Evolutionary conservation across 345 rosid genomes (phyloP).

Genomic region (Rubroshorea leprosula): DNA sequence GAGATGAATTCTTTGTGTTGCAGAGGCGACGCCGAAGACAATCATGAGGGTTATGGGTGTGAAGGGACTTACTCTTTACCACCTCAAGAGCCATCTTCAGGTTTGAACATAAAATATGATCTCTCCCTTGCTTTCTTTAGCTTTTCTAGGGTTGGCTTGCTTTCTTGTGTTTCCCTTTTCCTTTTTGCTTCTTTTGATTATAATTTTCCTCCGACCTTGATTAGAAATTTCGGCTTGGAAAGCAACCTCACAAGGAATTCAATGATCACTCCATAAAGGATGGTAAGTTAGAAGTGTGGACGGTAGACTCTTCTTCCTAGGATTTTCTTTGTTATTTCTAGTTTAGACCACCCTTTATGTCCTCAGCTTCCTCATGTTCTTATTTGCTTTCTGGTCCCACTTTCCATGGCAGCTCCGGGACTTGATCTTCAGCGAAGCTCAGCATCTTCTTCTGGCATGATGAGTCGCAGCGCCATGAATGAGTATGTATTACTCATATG

Average conservation of each 20-base stretch:
- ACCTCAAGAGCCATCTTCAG: conserved; percentile 99
- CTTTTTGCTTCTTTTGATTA: conserved; percentile 17
- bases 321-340: conserved; percentile 21
- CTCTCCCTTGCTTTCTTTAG: conserved; percentile 12
- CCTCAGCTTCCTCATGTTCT: neutral
- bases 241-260: conserved; percentile 99
- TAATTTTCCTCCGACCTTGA: conserved; percentile 6
- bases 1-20: neutral
- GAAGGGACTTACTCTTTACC: conserved; percentile 99
- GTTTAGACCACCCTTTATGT: neutral
- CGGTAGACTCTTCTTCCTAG: conserved; percentile 28
- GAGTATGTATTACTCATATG: conserved; percentile 68
- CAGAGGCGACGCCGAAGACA: conserved; percentile 99
- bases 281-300: conserved; percentile 40
- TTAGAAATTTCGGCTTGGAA: conserved; percentile 81
- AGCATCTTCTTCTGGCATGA: conserved; percentile 85
- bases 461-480: conserved; percentile 91
- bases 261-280: conserved; percentile 93
- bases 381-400: neutral
- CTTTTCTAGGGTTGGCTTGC: conserved; percentile 23
- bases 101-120: conserved; percentile 40
- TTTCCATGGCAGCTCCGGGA: conserved; percentile 41
- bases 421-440: conserved; percentile 82
- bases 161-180: conserved; percentile 4
- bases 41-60: conserved; percentile 99